Base-by-base conservation (phyloP, 345 rosid species). In the Raphanus raphanistrum region DNA sequence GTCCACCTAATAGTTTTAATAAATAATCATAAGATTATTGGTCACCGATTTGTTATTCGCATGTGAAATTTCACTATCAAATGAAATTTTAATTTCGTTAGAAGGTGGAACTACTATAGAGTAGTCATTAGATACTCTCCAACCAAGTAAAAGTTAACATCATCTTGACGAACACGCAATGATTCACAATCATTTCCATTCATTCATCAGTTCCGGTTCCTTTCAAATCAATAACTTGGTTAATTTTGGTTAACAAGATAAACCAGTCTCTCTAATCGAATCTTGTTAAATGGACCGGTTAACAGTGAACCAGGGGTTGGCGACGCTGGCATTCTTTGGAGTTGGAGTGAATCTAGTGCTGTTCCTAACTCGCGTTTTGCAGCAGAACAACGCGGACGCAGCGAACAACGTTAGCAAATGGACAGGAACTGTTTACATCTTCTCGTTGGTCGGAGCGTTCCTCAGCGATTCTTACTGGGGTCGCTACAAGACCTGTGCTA, bases 401-500 rank as follows among this genome's bases (percentile, higher is more conserved):
- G 99, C 98, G 1, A 96, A 93, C 71, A 93, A 85, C 55, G 99
- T 96, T 9, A 96, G 99, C 94, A 95, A 95, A 85, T 95, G 99
- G 99, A 95, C 98, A 17, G 99, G 99, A 54, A 95, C 99, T 16
- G 99, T 96, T 78, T 96, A 96, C 60, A 96, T 96, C 66, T 96
- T 96, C 90, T 96, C 99, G 15, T 86, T 96, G 15, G 94, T 96
- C 1, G 99, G 99, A 4, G 99, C 99, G 62, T 93, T 96, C 78
- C 88, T 96, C 5, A 93, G 98, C 57, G 99, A 96, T 76, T 93
- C 99, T 62, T 96, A 96, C 82, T 96, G 99, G 98, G 99, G 99
- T 57, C 84, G 99, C 84, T 93, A 80, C 97, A 96, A 96, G 79
- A 96, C 99, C 4, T 91, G 98, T 84, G 97, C 97, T 78, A 88